phyloP scores from a whole-genome alignment of 2,329 filamentous ascomycete species.

The Pseudopithomyces chartarum region DNA sequence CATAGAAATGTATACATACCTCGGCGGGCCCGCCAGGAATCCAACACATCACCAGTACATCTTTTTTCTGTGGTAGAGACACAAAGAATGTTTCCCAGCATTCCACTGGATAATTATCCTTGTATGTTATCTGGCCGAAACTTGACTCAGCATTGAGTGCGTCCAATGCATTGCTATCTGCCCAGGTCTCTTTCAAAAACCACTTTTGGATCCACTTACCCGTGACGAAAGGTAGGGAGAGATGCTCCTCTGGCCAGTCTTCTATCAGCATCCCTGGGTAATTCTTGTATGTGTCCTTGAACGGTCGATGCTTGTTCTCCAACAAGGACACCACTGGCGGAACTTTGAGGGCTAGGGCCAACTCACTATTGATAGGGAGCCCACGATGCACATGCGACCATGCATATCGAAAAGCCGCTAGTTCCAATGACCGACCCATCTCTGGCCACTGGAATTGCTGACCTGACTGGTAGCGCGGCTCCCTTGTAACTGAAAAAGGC shows the following conservation, averaged over 20 bases:
- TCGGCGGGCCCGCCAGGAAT: too few relatives aligned
- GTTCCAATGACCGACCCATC: too few relatives aligned
- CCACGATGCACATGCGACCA: too few relatives aligned
- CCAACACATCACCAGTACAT: too few relatives aligned
- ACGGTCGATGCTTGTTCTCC: background rate
- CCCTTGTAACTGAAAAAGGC: too few relatives aligned
- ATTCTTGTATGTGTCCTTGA: background rate
- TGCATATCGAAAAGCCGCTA: too few relatives aligned
- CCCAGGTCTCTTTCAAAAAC: background rate
- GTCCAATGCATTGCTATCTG: background rate
- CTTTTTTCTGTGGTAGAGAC: too few relatives aligned
- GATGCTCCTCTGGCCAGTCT: background rate
- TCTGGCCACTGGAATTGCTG: too few relatives aligned
- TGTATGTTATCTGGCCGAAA: background rate
- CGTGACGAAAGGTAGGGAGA: background rate
- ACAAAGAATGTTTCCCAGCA: too few relatives aligned
- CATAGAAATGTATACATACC: too few relatives aligned
- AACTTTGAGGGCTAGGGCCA: background rate
- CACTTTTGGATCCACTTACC: background rate
- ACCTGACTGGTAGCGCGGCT: too few relatives aligned
- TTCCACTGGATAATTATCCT: background rate
- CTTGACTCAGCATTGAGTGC: background rate
- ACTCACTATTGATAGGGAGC: too few relatives aligned
- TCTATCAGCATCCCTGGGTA: background rate
- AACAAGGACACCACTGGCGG: background rate